phyloP scores from a whole-genome alignment of 805 yeast genomes.

The Wickerhamiella parazyma region DNA sequence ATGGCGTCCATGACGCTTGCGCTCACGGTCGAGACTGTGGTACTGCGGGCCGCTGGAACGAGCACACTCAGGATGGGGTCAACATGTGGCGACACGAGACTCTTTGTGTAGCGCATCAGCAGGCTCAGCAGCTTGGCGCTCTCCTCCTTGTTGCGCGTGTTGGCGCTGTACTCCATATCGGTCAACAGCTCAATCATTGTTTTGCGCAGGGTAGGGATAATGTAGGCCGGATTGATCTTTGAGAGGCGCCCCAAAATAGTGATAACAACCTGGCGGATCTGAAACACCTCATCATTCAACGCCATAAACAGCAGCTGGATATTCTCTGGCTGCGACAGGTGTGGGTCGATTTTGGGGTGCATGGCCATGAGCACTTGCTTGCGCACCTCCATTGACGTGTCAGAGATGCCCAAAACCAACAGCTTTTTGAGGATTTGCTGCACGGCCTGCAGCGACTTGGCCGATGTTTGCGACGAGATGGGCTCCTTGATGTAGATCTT shows the following conservation, averaged over 20 bases:
- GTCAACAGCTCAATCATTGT: constrained; percentile 75
- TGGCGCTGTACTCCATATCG: constrained; percentile 68
- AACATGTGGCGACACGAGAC: constrained; percentile 79
- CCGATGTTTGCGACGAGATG: constrained; percentile 70
- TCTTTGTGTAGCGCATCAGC: constrained; percentile 63
- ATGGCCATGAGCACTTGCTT: constrained; percentile 62
- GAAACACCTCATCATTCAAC: constrained; percentile 78
- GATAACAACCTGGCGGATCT: constrained; percentile 65
- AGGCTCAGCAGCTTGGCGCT: constrained; percentile 63
- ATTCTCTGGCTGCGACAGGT: constrained; percentile 85
- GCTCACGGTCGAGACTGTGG: constrained; percentile 61
- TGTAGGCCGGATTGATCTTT: constrained; percentile 82
- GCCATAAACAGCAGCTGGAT: constrained; percentile 77
- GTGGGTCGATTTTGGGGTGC: constrained; percentile 72
- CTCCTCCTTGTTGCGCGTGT: constrained; percentile 70
- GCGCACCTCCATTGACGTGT: constrained; percentile 75
- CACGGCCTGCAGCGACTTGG: constrained; percentile 68
- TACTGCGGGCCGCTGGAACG: constrained; percentile 58
- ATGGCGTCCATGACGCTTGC: constrained; percentile 73
- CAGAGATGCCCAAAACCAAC: constrained; percentile 73
- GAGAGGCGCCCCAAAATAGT: constrained; percentile 73
- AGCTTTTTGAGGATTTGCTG: constrained; percentile 73
- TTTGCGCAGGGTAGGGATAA: constrained; percentile 83
- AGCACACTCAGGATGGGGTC: constrained; percentile 81
- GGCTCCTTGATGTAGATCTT: constrained; percentile 63